Percentiles rank a stretch among this genome's conserved stretches.
These are phyloP conservation scores for Debaryomyces udenii DNA, from an alignment of 1,139 yeast species.

Conservation along the genomic window DNA sequence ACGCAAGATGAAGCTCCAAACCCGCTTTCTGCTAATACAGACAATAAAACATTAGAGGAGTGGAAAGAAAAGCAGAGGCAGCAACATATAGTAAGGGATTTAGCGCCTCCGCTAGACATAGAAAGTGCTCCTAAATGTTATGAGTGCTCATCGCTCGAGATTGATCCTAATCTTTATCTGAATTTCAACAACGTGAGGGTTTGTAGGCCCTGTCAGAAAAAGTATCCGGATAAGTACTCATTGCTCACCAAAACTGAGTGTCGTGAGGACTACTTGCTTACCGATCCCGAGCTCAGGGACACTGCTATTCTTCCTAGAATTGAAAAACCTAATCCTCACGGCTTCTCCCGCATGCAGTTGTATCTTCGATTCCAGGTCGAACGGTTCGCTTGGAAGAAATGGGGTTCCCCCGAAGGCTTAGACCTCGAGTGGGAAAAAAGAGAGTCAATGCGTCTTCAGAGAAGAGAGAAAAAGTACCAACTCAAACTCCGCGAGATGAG, in stretches of 20 bases:
- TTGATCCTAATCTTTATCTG: constrained; percentile 71
- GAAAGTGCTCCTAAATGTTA: constrained; percentile 74
- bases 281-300: constrained; percentile 91
- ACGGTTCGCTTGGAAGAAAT: constrained; percentile 86
- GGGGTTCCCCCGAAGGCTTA: constrained; percentile 89
- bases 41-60: constrained; percentile 62
- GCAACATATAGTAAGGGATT: constrained; percentile 48
- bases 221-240: constrained; percentile 84
- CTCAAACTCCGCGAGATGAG: constrained; percentile 82
- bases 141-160: constrained; percentile 79
- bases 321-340: constrained; percentile 94
- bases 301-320: constrained; percentile 66
- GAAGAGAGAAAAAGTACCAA: constrained; percentile 80
- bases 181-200: constrained; percentile 71
- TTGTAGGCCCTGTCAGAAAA: constrained; percentile 75
- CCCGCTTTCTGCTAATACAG: constrained; percentile 15
- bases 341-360: constrained; percentile 90
- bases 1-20: constrained; percentile 40
- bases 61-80: constrained; percentile 71
- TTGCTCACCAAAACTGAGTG: constrained; percentile 94
- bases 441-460: constrained; percentile 66
- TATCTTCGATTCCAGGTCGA: constrained; percentile 89
- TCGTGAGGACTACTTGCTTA: constrained; percentile 84
- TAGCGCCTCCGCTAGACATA: constrained; percentile 73
- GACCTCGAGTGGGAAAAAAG: constrained; percentile 93